phyloP scores from a whole-genome alignment of 2,329 filamentous ascomycete species.

The Fusarium pseudocircinatum region DNA sequence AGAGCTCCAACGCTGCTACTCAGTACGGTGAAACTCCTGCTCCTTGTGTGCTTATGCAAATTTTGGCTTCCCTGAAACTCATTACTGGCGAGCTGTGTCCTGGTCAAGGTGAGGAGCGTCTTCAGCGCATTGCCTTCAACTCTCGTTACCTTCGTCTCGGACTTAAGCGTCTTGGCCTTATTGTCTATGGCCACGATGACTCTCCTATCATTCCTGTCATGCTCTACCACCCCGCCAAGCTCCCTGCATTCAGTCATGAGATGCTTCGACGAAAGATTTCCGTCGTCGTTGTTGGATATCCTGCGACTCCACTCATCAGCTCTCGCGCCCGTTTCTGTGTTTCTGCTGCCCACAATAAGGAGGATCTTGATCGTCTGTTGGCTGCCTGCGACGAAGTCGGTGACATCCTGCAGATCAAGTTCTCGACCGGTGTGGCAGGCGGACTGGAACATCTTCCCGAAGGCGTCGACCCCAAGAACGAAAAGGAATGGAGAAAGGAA shows the following conservation, averaged over 20 bases:
- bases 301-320: slow-evolving; percentile 92
- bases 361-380: slow-evolving; percentile 91
- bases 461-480: slow-evolving; percentile 75
- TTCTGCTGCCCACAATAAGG: slow-evolving; percentile 96
- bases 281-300: slow-evolving; percentile 96
- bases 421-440: slow-evolving; percentile 94
- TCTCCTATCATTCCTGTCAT: slow-evolving; percentile 95
- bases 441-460: slow-evolving; percentile 81
- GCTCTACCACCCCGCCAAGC: slow-evolving; percentile 98
- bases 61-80: slow-evolving; percentile 84
- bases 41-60: slow-evolving; percentile 90
- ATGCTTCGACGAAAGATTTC: slow-evolving; percentile 99
- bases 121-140: slow-evolving; percentile 97
- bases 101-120: slow-evolving; percentile 92
- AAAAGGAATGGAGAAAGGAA: slow-evolving; percentile 71
- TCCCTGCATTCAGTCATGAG: slow-evolving; percentile 97
- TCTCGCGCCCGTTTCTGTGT: slow-evolving; percentile 96
- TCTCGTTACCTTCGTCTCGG: slow-evolving; percentile 97
- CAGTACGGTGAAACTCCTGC: slow-evolving; percentile 88
- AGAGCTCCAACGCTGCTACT: slow-evolving; percentile 84
- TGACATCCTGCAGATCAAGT: slow-evolving; percentile 92
- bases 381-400: slow-evolving; percentile 92
- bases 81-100: slow-evolving; percentile 89
- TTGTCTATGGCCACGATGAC: slow-evolving; percentile 97
- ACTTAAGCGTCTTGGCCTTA: slow-evolving; percentile 95